Conservation (phyloP, 1,284 basidiomycete species). For the Calocybe gambosa region DNA sequence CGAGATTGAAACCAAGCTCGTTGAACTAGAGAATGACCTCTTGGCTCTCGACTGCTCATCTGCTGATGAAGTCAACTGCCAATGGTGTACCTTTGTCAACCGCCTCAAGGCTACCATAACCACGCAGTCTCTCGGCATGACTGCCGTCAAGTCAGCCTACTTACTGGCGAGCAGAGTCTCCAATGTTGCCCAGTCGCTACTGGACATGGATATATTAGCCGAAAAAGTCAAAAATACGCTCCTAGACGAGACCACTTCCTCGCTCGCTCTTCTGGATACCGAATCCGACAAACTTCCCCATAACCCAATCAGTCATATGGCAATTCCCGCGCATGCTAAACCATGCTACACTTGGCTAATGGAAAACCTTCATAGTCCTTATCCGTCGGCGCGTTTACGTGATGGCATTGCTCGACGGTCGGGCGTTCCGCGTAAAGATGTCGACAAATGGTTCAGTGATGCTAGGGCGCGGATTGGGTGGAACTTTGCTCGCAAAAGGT, state of each 20-base stretch:
- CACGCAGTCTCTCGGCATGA: background rate
- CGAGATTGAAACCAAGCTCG: background rate
- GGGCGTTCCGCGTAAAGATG: slow-evolving; percentile 20
- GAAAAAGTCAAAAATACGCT: slow-evolving; percentile 4
- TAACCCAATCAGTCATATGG: background rate
- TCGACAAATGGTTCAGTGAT: slow-evolving; percentile 45
- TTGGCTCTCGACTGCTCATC: slow-evolving; percentile 2
- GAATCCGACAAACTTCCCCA: background rate
- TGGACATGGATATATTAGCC: slow-evolving; percentile 4
- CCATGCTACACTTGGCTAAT: slow-evolving; percentile 39
- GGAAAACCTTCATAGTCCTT: slow-evolving; percentile 44
- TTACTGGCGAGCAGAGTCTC: slow-evolving; percentile 4
- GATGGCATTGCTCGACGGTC: slow-evolving; percentile 22
- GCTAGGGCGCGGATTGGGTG: slow-evolving; percentile 47
- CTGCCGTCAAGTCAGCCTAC: slow-evolving; percentile 1
- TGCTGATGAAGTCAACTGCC: slow-evolving; percentile 1
- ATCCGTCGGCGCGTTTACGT: slow-evolving; percentile 32
- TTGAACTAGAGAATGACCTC: slow-evolving; percentile 3
- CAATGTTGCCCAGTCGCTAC: slow-evolving; percentile 2
- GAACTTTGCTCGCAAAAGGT: slow-evolving; percentile 33
- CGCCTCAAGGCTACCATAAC: slow-evolving; percentile 4
- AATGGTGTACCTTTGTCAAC: slow-evolving; percentile 1
- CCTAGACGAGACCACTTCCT: background rate
- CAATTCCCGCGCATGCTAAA: slow-evolving; percentile 25
- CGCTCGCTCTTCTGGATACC: background rate